Evolutionary conservation across 2,329 filamentous ascomycete species (phyloP).

Genomic region (Fusarium duplospermum): DNA sequence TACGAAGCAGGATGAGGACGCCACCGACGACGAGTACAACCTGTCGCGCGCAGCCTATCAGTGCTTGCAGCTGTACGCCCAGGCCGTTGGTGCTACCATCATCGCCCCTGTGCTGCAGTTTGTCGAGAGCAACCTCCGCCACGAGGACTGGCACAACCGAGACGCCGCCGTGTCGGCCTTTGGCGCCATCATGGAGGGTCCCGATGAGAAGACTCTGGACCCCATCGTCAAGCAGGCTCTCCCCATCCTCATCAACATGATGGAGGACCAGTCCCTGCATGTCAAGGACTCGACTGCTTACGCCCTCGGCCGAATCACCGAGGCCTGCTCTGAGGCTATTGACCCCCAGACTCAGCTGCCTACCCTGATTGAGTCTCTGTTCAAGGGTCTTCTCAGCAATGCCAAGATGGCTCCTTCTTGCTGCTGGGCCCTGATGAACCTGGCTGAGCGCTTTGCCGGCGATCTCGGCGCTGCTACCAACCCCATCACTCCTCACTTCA

Average conservation of each 20-base stretch:
- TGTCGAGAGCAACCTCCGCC: slow-evolving; percentile 89
- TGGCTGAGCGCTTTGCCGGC: slow-evolving; percentile 94
- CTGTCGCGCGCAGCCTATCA: slow-evolving; percentile 95
- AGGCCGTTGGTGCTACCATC: slow-evolving; percentile 86
- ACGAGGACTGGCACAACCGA: slow-evolving; percentile 92
- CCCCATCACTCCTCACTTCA: slow-evolving; percentile 90
- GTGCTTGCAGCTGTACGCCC: slow-evolving; percentile 93
- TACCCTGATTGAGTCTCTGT: slow-evolving; percentile 86
- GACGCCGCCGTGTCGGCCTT: slow-evolving; percentile 98
- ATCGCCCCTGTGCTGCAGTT: slow-evolving; percentile 89
- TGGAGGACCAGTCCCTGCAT: slow-evolving; percentile 89
- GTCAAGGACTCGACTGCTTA: slow-evolving; percentile 98
- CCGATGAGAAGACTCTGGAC: slow-evolving; percentile 90
- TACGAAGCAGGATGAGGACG: slow-evolving; percentile 98
- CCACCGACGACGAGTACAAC: slow-evolving; percentile 97
- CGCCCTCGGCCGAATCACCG: slow-evolving; percentile 94
- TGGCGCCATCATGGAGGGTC: slow-evolving; percentile 98
- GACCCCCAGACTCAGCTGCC: slow-evolving; percentile 86
- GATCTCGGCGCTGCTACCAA: slow-evolving; percentile 83
- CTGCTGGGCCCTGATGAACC: slow-evolving; percentile 99
- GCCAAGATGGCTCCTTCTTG: slow-evolving; percentile 98
- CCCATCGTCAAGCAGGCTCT: slow-evolving; percentile 96
- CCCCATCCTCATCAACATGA: slow-evolving; percentile 88
- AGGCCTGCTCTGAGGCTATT: slow-evolving; percentile 91
- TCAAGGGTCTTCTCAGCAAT: slow-evolving; percentile 88